Percentiles rank a stretch among this genome's conserved stretches.
These are phyloP conservation scores for Flammula alnicola DNA, from an alignment of 1,284 basidiomycete genomes.

Conservation along the genomic window DNA sequence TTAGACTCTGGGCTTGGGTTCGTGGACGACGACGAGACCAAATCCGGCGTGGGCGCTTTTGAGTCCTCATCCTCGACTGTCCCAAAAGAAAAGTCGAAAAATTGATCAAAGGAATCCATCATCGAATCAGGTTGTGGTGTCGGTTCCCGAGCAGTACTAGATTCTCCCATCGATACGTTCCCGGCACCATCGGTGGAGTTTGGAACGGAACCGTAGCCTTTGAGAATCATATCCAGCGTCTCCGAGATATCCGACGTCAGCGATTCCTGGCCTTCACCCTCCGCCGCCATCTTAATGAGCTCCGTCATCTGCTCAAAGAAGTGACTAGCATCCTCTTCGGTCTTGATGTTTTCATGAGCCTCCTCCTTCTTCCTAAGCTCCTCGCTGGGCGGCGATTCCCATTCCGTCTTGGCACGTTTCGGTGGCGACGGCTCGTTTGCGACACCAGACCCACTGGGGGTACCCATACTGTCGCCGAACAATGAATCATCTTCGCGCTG, in stretches of 20 bases:
- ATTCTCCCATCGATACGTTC: slow-evolving; percentile 39
- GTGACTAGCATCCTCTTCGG: slow-evolving; percentile 63
- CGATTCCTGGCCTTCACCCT: slow-evolving; percentile 47
- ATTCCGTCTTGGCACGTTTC: slow-evolving; percentile 72
- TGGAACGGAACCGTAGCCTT: slow-evolving; percentile 47
- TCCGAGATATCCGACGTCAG: slow-evolving; percentile 58
- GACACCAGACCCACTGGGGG: slow-evolving; percentile 33
- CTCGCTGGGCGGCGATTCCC: slow-evolving; percentile 63
- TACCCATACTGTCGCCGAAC: slow-evolving; percentile 25
- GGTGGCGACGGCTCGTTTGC: slow-evolving; percentile 64
- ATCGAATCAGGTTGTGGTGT: slow-evolving; percentile 40
- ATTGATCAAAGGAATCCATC: slow-evolving; percentile 56
- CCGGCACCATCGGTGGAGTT: slow-evolving; percentile 44
- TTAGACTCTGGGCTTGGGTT: slow-evolving; percentile 78
- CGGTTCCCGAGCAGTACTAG: slow-evolving; percentile 34
- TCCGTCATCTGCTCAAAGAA: slow-evolving; percentile 70
- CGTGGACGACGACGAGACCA: slow-evolving; percentile 69
- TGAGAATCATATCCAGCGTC: slow-evolving; percentile 64
- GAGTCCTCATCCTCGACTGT: slow-evolving; percentile 66
- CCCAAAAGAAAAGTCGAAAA: slow-evolving; percentile 71
- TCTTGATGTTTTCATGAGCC: slow-evolving; percentile 61
- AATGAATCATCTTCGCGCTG: slow-evolving; percentile 60
- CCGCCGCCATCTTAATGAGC: slow-evolving; percentile 54
- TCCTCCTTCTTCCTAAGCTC: slow-evolving; percentile 57
- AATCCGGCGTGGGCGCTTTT: slow-evolving; percentile 71